phyloP scores from a whole-genome alignment of 2,329 filamentous ascomycete genomes.

The Paraphoma chrysanthemicola region DNA sequence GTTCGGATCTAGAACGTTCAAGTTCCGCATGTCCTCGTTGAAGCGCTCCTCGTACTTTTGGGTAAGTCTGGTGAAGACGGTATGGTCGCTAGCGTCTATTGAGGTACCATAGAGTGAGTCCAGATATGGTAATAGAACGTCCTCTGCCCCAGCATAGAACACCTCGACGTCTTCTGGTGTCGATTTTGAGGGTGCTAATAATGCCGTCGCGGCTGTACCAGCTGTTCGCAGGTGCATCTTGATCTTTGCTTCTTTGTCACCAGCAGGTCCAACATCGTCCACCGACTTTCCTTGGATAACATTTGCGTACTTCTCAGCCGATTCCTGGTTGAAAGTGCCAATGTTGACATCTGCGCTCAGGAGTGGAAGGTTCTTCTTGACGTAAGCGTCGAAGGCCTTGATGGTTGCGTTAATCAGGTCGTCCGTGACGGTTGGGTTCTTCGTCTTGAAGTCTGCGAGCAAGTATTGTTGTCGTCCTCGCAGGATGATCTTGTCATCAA shows the following conservation, averaged over 20 bases:
- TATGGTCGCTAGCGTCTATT: slow-evolving; percentile 67
- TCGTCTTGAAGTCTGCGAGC: slow-evolving; percentile 70
- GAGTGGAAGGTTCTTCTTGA: slow-evolving; percentile 72
- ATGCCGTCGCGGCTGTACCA: slow-evolving; percentile 59
- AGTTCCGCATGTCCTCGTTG: slow-evolving; percentile 81
- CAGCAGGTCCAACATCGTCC: slow-evolving; percentile 62
- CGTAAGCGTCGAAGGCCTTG: slow-evolving; percentile 62
- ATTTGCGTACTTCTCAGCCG: slow-evolving; percentile 60
- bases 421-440: slow-evolving; percentile 53
- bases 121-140: slow-evolving; percentile 81
- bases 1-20: slow-evolving; percentile 86
- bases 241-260: slow-evolving; percentile 83
- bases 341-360: slow-evolving; percentile 55
- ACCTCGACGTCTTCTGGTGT: slow-evolving; percentile 45
- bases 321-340: slow-evolving; percentile 55
- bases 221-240: slow-evolving; percentile 84
- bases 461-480: slow-evolving; percentile 78
- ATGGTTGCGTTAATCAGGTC: slow-evolving; percentile 58
- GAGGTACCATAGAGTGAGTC: slow-evolving; percentile 67
- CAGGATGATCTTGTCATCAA: slow-evolving; percentile 65
- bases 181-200: slow-evolving; percentile 45
- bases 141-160: slow-evolving; percentile 67
- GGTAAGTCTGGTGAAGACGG: slow-evolving; percentile 88
- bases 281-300: slow-evolving; percentile 63
- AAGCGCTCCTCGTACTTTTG: slow-evolving; percentile 87